Evolutionary conservation across 148 eudicot species (phyloP).

Genomic region (Silene conica): DNA sequence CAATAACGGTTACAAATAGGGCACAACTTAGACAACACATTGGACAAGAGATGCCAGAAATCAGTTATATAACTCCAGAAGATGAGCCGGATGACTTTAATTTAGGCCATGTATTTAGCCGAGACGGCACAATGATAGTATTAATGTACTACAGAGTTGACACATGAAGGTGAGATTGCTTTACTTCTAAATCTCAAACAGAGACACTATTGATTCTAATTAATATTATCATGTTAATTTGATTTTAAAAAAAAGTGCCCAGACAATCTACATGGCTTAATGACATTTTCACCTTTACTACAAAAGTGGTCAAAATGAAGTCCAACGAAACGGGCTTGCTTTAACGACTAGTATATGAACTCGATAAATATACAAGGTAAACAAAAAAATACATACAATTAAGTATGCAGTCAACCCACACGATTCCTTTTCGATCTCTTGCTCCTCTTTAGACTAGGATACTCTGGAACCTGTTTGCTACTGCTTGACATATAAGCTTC

Average conservation of each 20-base stretch:
- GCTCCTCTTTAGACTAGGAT: constrained; percentile 68
- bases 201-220: constrained; percentile 14
- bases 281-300: constrained; percentile 3
- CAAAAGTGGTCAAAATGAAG: constrained; percentile 17
- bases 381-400: constrained; percentile 32
- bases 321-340: constrained; percentile 40
- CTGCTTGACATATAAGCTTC: constrained; percentile 62
- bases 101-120: background rate
- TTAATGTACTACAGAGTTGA: too few relatives aligned
- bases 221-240: background rate
- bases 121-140: background rate
- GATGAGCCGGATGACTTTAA: background rate
- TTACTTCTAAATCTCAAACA: background rate
- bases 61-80: background rate
- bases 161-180: background rate
- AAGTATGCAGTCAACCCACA: constrained; percentile 45
- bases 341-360: constrained; percentile 35
- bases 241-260: constrained; percentile 26
- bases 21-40: background rate
- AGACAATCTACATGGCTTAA: constrained; percentile 17
- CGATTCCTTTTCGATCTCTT: constrained; percentile 91
- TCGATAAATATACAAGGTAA: constrained; percentile 33
- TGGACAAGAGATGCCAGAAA: background rate
- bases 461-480: constrained; percentile 59
- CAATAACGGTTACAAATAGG: background rate